phyloP scores from a whole-genome alignment of 2,329 filamentous ascomycete genomes.

The Hypomyces rosellus region DNA sequence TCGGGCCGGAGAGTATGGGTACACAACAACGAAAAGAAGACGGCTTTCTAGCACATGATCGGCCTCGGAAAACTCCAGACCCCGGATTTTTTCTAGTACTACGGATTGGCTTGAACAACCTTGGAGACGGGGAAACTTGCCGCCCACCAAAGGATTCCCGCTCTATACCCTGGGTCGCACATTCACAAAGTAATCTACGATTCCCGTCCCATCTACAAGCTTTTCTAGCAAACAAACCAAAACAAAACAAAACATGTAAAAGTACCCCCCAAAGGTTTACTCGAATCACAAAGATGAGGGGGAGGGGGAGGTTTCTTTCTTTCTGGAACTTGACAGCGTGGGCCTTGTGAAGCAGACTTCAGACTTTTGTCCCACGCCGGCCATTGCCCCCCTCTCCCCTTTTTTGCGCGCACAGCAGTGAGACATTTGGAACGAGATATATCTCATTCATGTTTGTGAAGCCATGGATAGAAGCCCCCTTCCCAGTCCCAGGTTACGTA shows the following conservation, averaged over 20 bases:
- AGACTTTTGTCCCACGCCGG: neutral
- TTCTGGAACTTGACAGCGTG: neutral
- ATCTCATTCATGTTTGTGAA: slow-evolving; percentile 1
- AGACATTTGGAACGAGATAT: neutral
- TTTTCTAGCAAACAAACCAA: no score
- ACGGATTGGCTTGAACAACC: no score
- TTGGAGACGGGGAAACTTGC: no score
- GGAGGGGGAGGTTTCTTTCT: no score
- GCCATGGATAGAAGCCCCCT: neutral
- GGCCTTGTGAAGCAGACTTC: neutral
- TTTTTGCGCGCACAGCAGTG: neutral
- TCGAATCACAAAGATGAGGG: no score
- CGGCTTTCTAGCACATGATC: neutral
- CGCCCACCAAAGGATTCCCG: no score
- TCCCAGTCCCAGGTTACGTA: neutral
- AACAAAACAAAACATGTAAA: no score
- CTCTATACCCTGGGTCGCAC: neutral
- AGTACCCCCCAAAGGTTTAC: no score
- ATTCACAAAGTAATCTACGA: neutral
- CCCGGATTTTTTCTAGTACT: neutral
- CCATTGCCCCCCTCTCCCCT: neutral
- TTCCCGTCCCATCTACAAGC: neutral
- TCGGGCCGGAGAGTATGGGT: neutral
- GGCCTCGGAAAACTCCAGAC: neutral
- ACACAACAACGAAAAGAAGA: neutral